Evolutionary conservation across 148 eudicot species (phyloP), one percentile per base, ranked within the genome.

Genomic region (Cornus florida): DNA sequence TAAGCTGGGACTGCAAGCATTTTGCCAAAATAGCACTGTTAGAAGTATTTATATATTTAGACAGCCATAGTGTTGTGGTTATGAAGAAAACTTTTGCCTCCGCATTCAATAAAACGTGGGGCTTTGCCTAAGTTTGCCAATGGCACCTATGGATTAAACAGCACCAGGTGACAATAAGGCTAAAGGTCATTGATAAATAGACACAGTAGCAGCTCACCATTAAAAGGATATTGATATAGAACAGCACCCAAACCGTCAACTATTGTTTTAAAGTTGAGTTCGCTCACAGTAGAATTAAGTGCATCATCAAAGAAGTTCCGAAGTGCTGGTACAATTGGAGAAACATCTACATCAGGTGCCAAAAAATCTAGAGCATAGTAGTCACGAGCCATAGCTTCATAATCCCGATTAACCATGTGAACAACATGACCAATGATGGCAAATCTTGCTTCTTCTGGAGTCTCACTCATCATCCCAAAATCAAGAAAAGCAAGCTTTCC

Each of bases 391-490:
- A 96, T 96, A 76, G 99, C 99, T 94, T 96, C 99, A 85, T 96
- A 96, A 84, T 96, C 99, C 73, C 99, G 92, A 89, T 96, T 96
- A 69, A 96, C 99, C 95, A 96, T 86, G 87, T 96, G 99, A 79
- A 96, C 99, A 81, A 96, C 99, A 84, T 96, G 99, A 78, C 99
- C 98, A 77, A 96, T 96, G 79, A 96, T 96, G 56, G 99, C 99
- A 79, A 84, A 89, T 83, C 99, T 91, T 79, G 99, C 99, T 70
- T 92, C 89, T 87, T 96, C 99, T 60, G 99, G 99, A 70, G 99
- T 96, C 83, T 96, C 99, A 80, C 99, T 96, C 99, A 96, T 96
- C 99, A 96, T 96, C 75, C 99, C 99, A 85, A 96, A 96, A 88
- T 96, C 99, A 82, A 96, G 87, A 85, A 96, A 96, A 73, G 99